Base-by-base conservation (phyloP, 768 basidiomycete genomes). In the Rhizopogon sp. region DNA sequence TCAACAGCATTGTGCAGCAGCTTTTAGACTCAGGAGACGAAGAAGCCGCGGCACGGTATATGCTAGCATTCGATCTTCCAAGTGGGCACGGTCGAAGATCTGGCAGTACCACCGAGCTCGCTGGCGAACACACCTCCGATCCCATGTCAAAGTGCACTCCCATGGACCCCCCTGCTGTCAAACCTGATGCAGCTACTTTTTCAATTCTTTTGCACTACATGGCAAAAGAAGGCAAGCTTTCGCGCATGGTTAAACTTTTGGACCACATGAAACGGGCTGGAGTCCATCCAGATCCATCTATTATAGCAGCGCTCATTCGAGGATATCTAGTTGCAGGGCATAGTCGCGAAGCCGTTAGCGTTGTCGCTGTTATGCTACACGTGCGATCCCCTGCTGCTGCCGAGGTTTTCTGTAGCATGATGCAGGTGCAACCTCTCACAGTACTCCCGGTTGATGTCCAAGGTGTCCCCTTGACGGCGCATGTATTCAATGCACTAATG, bases 1-100 rank as follows among this genome's bases (percentile, higher is more conserved):
- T 91, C 65, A 92, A 92, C 75, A 77, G 77, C 56, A 71, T 91
- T n/a, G 74, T 90, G 43, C 80, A 80, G 58, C 75, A 84, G 40
- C 75, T 79, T 43, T 64, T 92, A 40, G 84, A 85, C 62, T 65
- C 71, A 31, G 67, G 73, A 61, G 82, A 90, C 69, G 55, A 81
- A 50, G 42, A 65, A 39, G 74, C 73, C 22, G 78, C 79, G 5
- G 58, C 76, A 20, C 73, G 71, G 51, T 66, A 85, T 25, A 66
- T 88, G 25, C 73, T 76, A 11, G 62, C 77, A 46, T 84, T 86
- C 74, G 61, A 66, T 49, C 53, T 64, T 43, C 53, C 67, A 14
- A 31, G 39, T 47, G 62, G 41, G 13, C 50, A 43, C 55, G 52
- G 57, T 53, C 60, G 43, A 58, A 14, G 47, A 14, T 39, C 35